Evolutionary conservation across 371 early-diverging fungal genomes (phyloP).

Genomic region (Saksenaea oblongispora): DNA sequence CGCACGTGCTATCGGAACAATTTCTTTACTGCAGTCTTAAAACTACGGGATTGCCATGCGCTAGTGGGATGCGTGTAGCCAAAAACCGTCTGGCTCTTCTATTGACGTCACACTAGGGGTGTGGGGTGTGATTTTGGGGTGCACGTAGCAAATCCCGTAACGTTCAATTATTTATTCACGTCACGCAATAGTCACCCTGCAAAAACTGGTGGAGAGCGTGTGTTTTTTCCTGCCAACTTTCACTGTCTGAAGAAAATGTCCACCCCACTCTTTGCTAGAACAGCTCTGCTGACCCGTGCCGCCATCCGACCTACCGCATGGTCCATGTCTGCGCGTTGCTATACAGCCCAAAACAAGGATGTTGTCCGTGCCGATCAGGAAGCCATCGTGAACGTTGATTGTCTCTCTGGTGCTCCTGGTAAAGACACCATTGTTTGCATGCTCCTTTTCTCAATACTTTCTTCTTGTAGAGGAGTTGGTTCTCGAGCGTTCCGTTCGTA

Average conservation of each 20-base stretch:
- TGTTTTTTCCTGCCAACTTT: not conserved
- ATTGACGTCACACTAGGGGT: too few relatives aligned
- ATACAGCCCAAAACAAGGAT: conserved; percentile 24
- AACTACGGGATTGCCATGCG: too few relatives aligned
- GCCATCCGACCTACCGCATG: conserved; percentile 26
- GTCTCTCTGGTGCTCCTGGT: conserved; percentile 55
- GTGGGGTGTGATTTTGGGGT: too few relatives aligned
- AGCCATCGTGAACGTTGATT: conserved; percentile 30
- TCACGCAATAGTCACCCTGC: too few relatives aligned
- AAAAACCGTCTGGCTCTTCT: too few relatives aligned
- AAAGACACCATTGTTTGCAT: not conserved
- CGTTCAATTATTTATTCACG: too few relatives aligned
- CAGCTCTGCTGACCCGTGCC: conserved; percentile 24
- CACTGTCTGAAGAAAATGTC: conserved; percentile 14
- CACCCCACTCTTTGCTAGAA: conserved; percentile 29
- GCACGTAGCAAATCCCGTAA: too few relatives aligned
- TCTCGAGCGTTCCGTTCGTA: conserved; percentile 77
- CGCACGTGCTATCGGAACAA: too few relatives aligned
- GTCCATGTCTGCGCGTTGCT: conserved; percentile 16
- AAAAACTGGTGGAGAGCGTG: not conserved
- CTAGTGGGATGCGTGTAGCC: too few relatives aligned
- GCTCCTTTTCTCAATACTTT: not conserved
- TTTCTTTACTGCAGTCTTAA: too few relatives aligned
- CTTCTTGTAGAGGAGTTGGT: conserved; percentile 43
- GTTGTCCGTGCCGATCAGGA: conserved; percentile 31